Evolutionary conservation across 1,284 basidiomycete genomes (phyloP), one percentile per base, ranked within the genome.

Genomic region (Retiboletus flavoniger): DNA sequence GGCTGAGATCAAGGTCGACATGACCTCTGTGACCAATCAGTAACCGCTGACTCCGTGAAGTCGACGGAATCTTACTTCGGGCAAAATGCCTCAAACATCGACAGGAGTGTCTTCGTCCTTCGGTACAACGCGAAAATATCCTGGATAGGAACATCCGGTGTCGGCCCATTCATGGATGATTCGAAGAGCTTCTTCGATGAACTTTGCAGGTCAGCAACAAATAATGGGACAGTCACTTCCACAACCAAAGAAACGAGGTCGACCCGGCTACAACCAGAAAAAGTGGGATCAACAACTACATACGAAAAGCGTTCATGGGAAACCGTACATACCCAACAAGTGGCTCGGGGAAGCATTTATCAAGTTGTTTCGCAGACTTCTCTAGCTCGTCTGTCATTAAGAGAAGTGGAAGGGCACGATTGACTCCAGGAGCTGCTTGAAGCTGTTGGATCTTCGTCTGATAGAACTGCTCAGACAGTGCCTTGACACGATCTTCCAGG

Each of bases 361-460:
- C 89, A 32, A 95, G 76, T 31, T 80, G 73, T 70, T 96, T 94
- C 11, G 91, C 85, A 31, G 79, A 76, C 67, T 92, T 95, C 74
- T 97, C 93, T 10, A 98, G 77, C 77, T 95, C 95, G 47, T 89
- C 86, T 7, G 91, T 91, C 80, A 97, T 84, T 28, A 89, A 74
- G 45, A 96, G 74, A 29, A 94, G 74, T 1, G 91, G 91, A 36
- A 93, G 74, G 1, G 93, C 88, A 48, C 85, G 78, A 65, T 93
- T 93, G 17, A 89, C 84, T 3, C 89, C 85, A 13, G 84, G 82
- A 43, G 83, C 75, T 6, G 79, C 75, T 62, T 85, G 81, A 57
- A 91, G 74, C 63, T 89, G 84, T 46, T 82, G 71, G 72, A 83
- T 84, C 74, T 90, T 89, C 55, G 78, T 74, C 19, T 86, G 83